phyloP scores from a whole-genome alignment of 2,329 filamentous ascomycete genomes.

The Cercospora citrullina region DNA sequence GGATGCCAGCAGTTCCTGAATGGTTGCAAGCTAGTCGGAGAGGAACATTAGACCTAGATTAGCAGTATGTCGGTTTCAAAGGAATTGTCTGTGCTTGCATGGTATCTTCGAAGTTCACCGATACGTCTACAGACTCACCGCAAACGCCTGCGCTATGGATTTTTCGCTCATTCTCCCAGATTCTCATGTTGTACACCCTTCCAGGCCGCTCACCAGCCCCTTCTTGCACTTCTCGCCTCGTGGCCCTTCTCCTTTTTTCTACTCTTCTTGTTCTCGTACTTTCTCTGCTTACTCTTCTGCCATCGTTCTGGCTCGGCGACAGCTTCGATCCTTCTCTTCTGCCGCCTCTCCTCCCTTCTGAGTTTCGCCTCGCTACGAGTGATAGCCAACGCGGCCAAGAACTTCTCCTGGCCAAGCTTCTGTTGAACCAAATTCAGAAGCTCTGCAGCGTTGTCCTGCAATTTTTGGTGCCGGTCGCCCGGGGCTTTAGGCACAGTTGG shows the following conservation, averaged over 20 bases:
- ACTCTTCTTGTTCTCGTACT: constrained; percentile 79
- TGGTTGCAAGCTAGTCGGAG: constrained; percentile 19
- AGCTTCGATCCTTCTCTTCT: constrained; percentile 87
- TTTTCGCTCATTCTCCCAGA: background rate
- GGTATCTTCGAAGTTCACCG: background rate
- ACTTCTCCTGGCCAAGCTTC: constrained; percentile 77
- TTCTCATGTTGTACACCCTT: background rate
- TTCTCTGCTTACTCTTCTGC: constrained; percentile 77
- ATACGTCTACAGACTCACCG: background rate
- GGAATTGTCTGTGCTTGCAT: background rate
- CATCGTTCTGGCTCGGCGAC: constrained; percentile 78
- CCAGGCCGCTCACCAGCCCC: constrained; percentile 59
- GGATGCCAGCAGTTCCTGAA: constrained; percentile 16
- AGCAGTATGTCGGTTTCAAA: background rate
- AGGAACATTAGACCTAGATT: constrained; percentile 15
- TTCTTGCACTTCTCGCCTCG: constrained; percentile 70
- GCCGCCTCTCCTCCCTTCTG: constrained; percentile 70
- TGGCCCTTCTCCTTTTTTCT: constrained; percentile 75
- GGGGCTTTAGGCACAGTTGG: constrained; percentile 61
- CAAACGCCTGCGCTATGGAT: constrained; percentile 21
- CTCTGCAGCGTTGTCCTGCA: constrained; percentile 72
- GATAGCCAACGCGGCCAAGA: constrained; percentile 69
- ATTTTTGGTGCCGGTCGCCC: constrained; percentile 62
- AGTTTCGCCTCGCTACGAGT: constrained; percentile 72
- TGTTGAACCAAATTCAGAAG: constrained; percentile 80